A percentile compares a stretch with the other conserved stretches of the same genome.
These are phyloP conservation scores for Gymnopilus dilepis DNA, from an alignment of 768 basidiomycete species.

Conservation along the genomic window DNA sequence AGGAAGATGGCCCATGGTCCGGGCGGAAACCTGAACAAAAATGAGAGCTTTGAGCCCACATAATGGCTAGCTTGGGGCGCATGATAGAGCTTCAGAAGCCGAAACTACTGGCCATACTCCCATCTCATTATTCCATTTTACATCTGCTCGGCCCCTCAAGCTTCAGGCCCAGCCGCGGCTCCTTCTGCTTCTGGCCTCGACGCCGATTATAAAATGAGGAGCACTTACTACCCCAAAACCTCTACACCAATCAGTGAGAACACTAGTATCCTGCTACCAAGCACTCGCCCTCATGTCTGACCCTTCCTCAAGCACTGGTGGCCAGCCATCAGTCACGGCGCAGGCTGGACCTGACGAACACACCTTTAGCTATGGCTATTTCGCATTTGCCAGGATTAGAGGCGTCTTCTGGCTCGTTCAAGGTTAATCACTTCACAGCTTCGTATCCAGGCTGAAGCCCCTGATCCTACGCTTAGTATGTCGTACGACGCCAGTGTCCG, in stretches of 20 bases:
- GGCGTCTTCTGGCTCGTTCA: slow-evolving; percentile 66
- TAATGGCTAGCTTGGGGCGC: neutral
- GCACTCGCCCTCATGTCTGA: neutral
- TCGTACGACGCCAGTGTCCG: slow-evolving; percentile 42
- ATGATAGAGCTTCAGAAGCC: neutral
- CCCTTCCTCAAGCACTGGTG: neutral
- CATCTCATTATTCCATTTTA: neutral
- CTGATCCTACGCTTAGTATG: slow-evolving; percentile 35
- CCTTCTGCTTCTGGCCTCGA: too few relatives aligned
- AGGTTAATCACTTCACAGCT: slow-evolving; percentile 47
- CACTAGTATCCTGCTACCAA: neutral
- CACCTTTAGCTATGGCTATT: slow-evolving; percentile 33
- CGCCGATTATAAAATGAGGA: neutral
- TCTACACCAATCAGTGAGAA: too few relatives aligned
- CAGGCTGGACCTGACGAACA: neutral
- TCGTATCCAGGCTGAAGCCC: too few relatives aligned
- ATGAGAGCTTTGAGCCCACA: neutral
- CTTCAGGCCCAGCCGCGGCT: neutral
- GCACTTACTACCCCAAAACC: too few relatives aligned
- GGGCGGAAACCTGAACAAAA: neutral
- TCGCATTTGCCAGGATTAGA: slow-evolving; percentile 63
- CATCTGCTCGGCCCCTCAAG: neutral
- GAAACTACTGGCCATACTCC: neutral
- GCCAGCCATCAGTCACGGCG: neutral
- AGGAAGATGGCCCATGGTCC: neutral